These are phyloP conservation scores for Ogataea thermomethanolica DNA, from an alignment of 805 yeast species.

Conservation along the genomic window DNA sequence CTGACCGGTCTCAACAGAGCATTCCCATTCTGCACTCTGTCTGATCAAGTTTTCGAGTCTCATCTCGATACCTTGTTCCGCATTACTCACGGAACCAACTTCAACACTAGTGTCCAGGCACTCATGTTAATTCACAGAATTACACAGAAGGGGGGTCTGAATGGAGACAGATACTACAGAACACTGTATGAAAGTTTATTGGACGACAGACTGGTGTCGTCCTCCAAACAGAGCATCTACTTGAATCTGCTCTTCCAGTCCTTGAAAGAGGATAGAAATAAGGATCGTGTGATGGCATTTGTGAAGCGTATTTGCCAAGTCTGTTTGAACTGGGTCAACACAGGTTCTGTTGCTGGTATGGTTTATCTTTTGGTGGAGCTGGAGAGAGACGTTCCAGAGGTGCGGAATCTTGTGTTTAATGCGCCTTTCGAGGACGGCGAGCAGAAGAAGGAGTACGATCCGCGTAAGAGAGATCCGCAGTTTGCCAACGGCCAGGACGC, in stretches of 20 bases:
- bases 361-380: conserved; percentile 69
- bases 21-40: conserved; percentile 82
- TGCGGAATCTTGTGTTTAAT: conserved; percentile 58
- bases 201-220: conserved; percentile 76
- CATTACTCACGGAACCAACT: conserved; percentile 91
- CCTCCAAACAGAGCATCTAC: conserved; percentile 92
- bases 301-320: conserved; percentile 87
- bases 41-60: conserved; percentile 62
- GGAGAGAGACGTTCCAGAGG: conserved; percentile 58
- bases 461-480: conserved; percentile 88
- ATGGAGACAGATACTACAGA: conserved; percentile 63
- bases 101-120: conserved; percentile 92
- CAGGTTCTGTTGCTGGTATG: conserved; percentile 87
- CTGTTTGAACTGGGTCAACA: conserved; percentile 78
- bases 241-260: conserved; percentile 83
- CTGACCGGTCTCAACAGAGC: conserved; percentile 95
- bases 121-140: conserved; percentile 81
- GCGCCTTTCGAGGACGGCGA: conserved; percentile 43
- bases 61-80: conserved; percentile 83
- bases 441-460: conserved; percentile 53
- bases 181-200: conserved; percentile 86
- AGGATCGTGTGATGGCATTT: conserved; percentile 76
- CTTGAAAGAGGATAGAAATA: conserved; percentile 62
- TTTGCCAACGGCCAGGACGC: conserved; percentile 81
- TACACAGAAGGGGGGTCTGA: conserved; percentile 31